These are phyloP conservation scores for Venturiaceae sp. DNA, from an alignment of 2,329 filamentous ascomycete genomes.

Conservation along the genomic window DNA sequence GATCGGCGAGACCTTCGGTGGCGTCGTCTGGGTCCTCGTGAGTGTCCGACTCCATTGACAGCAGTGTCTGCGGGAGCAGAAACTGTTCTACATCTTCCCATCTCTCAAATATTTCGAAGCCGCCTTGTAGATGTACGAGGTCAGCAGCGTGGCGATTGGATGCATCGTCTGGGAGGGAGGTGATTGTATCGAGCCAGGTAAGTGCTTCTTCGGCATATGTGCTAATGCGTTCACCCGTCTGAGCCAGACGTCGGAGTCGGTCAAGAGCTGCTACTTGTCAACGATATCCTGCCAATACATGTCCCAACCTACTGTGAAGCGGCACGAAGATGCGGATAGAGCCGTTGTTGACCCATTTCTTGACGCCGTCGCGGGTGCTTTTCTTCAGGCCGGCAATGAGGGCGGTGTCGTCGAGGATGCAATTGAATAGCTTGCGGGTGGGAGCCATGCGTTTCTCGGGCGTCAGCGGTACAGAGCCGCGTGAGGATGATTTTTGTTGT, in stretches of 20 bases:
- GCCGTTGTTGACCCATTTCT: conserved; percentile 40
- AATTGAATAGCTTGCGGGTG: conserved; percentile 41
- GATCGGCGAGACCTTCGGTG: conserved; percentile 10
- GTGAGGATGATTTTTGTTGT: not conserved
- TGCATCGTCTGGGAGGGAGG: conserved; percentile 27
- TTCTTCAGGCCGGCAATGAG: conserved; percentile 41
- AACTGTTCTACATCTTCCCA: conserved; percentile 41
- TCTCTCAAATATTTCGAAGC: conserved; percentile 34
- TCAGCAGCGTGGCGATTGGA: conserved; percentile 16
- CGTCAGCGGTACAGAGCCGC: not conserved
- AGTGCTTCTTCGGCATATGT: conserved; percentile 38
- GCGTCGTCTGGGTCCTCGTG: not conserved
- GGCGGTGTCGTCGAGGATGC: conserved; percentile 42
- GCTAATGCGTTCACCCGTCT: conserved; percentile 29
- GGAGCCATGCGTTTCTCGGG: not conserved
- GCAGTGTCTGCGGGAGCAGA: conserved; percentile 36
- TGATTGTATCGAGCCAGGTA: conserved; percentile 41
- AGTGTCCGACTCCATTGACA: conserved; percentile 30
- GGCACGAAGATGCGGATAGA: conserved; percentile 41
- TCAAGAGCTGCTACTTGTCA: conserved; percentile 28
- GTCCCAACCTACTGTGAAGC: conserved; percentile 34
- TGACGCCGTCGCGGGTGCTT: conserved; percentile 41
- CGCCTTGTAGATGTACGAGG: conserved; percentile 36
- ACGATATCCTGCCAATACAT: not conserved
- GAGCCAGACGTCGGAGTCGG: conserved; percentile 34